These are phyloP conservation scores for Paecilomyces variotii DNA, from an alignment of 2,329 filamentous ascomycete genomes.

Conservation along the genomic window DNA sequence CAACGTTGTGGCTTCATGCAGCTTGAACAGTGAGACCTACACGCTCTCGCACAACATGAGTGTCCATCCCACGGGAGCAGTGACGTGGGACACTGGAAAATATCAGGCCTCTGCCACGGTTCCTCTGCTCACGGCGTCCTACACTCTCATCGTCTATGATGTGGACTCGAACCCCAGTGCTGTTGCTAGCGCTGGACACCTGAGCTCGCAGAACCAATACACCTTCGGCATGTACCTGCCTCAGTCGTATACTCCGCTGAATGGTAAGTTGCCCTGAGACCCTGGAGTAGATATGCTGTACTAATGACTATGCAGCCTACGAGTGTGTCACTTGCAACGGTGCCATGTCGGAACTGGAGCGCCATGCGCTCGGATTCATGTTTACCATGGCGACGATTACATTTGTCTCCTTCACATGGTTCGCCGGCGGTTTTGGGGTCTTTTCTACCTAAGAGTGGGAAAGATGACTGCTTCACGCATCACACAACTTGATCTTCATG, in stretches of 20 bases:
- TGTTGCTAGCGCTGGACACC: constrained; percentile 46
- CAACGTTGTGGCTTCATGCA: constrained; percentile 56
- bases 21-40: constrained; percentile 51
- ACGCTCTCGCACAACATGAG: constrained; percentile 55
- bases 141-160: constrained; percentile 58
- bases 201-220: constrained; percentile 45
- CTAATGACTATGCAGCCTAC: constrained; percentile 33
- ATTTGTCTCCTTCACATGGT: constrained; percentile 50
- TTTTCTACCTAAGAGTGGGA: constrained; percentile 16
- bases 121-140: constrained; percentile 51
- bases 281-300: not conserved
- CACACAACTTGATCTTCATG: not conserved
- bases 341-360: constrained; percentile 46
- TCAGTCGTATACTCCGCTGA: constrained; percentile 43
- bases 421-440: constrained; percentile 35
- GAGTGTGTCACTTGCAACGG: constrained; percentile 50
- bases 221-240: constrained; percentile 57
- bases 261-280: constrained; percentile 32
- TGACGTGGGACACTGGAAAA: constrained; percentile 54
- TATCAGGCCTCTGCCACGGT: constrained; percentile 43
- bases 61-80: constrained; percentile 42
- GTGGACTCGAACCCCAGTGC: constrained; percentile 44
- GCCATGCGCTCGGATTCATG: constrained; percentile 48
- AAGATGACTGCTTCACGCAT: not conserved
- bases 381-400: constrained; percentile 50